Evolutionary conservation across 1,284 basidiomycete genomes (phyloP).

Genomic region (Ceratobasidium theobromae): DNA sequence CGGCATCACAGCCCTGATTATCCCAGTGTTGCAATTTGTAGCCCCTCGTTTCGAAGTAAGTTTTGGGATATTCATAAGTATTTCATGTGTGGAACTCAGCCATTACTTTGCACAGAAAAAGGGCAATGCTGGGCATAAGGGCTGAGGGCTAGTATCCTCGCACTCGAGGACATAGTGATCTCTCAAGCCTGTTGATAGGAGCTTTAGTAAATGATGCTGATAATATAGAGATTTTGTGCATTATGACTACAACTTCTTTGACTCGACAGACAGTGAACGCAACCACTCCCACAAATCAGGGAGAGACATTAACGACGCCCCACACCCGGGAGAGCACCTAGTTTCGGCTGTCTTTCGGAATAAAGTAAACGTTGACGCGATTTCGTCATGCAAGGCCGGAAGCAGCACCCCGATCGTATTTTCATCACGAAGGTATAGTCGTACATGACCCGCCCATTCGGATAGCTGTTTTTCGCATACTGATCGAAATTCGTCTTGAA

Average conservation of each 20-base stretch:
- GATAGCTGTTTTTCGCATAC: slow-evolving; percentile 60
- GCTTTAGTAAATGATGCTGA: neutral
- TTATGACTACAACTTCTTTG: neutral
- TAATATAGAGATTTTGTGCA: neutral
- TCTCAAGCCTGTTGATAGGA: no score
- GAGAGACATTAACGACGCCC: slow-evolving; percentile 9
- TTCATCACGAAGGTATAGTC: slow-evolving; percentile 73
- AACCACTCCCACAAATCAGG: slow-evolving; percentile 29
- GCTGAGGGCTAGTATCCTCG: no score
- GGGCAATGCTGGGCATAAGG: no score
- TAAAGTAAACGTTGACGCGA: slow-evolving; percentile 43
- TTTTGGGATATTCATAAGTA: no score
- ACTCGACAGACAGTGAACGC: slow-evolving; percentile 7
- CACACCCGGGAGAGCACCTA: slow-evolving; percentile 26
- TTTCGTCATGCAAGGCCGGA: slow-evolving; percentile 71
- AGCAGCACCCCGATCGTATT: slow-evolving; percentile 75
- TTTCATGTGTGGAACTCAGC: no score
- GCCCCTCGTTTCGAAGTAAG: slow-evolving; percentile 17
- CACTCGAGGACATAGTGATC: no score
- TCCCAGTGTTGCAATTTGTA: slow-evolving; percentile 17
- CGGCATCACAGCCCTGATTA: neutral
- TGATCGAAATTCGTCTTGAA: slow-evolving; percentile 57
- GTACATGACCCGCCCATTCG: slow-evolving; percentile 55
- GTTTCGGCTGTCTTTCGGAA: slow-evolving; percentile 28
- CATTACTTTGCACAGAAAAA: no score